Conservation (phyloP, 176 grass and related monocot species). For the Ensete glaucum region DNA sequence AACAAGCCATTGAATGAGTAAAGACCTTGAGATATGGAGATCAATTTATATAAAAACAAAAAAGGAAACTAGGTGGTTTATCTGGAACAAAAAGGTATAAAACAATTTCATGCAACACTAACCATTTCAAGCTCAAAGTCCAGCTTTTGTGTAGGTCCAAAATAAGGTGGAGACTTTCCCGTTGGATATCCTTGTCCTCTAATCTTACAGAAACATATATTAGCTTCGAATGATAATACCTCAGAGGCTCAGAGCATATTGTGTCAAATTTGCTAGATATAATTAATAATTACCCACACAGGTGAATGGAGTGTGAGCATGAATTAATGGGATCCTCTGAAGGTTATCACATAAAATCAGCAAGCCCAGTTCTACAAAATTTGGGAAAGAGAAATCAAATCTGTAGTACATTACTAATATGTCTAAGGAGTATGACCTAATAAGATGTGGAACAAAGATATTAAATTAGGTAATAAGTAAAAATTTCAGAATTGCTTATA, state of each 20-base stretch:
- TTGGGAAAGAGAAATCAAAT: background rate
- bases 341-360: background rate
- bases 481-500: too few species aligned
- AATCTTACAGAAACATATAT: constrained; percentile 17
- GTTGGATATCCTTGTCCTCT: constrained; percentile 81
- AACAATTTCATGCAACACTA: constrained; percentile 9
- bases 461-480: too few species aligned
- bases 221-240: background rate
- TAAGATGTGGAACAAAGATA: too few species aligned
- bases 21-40: background rate
- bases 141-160: constrained; percentile 79
- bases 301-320: too few species aligned
- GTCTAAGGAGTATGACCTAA: too few species aligned
- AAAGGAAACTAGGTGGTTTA: background rate
- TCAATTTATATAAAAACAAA: background rate
- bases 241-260: background rate
- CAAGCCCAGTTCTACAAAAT: background rate
- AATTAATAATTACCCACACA: too few species aligned
- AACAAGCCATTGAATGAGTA: background rate
- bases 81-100: background rate
- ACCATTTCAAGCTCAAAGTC: constrained; percentile 99
- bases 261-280: background rate
- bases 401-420: too few species aligned
- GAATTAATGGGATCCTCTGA: too few species aligned
- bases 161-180: constrained; percentile 56